A percentile compares a stretch with the other conserved stretches of the same genome.
phyloP scores from a whole-genome alignment of 176 grass and related monocot species.

The Luzula sylvatica region DNA sequence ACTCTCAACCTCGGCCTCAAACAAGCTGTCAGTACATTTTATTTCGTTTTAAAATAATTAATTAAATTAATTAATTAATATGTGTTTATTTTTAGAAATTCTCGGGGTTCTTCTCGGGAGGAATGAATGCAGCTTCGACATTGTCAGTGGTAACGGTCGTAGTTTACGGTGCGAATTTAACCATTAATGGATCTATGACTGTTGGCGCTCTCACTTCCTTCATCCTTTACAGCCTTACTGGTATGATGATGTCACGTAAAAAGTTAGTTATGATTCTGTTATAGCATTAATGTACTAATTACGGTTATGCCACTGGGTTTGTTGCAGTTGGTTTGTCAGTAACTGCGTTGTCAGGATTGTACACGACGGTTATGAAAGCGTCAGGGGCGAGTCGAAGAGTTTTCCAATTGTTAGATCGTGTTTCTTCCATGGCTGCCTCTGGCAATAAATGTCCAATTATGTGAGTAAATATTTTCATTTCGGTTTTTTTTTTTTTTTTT shows the following conservation, averaged over 20 bases:
- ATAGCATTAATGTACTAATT: too few relatives aligned
- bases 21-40: slow-evolving; percentile 22
- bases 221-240: slow-evolving; percentile 29
- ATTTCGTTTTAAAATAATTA: background rate
- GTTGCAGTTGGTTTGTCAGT: slow-evolving; percentile 24
- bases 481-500: too few relatives aligned
- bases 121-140: slow-evolving; percentile 28
- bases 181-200: slow-evolving; percentile 24
- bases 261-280: too few relatives aligned
- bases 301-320: too few relatives aligned
- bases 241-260: slow-evolving; percentile 1
- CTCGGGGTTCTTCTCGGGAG: slow-evolving; percentile 28
- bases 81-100: slow-evolving; percentile 19
- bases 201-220: slow-evolving; percentile 30
- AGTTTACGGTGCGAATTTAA: slow-evolving; percentile 30
- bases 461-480: slow-evolving; percentile 34
- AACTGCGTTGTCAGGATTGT: slow-evolving; percentile 24
- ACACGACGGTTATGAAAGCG: slow-evolving; percentile 33
- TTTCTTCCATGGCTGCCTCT: slow-evolving; percentile 61
- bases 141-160: slow-evolving; percentile 22
- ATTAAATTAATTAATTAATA: too few relatives aligned
- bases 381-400: slow-evolving; percentile 30
- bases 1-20: slow-evolving; percentile 32
- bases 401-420: slow-evolving; percentile 25
- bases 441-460: slow-evolving; percentile 57